A percentile compares a stretch with the other conserved stretches of the same genome.
These are phyloP conservation scores for Furcasterigmium sp. DNA, from an alignment of 2,329 filamentous ascomycete genomes.

Conservation along the genomic window DNA sequence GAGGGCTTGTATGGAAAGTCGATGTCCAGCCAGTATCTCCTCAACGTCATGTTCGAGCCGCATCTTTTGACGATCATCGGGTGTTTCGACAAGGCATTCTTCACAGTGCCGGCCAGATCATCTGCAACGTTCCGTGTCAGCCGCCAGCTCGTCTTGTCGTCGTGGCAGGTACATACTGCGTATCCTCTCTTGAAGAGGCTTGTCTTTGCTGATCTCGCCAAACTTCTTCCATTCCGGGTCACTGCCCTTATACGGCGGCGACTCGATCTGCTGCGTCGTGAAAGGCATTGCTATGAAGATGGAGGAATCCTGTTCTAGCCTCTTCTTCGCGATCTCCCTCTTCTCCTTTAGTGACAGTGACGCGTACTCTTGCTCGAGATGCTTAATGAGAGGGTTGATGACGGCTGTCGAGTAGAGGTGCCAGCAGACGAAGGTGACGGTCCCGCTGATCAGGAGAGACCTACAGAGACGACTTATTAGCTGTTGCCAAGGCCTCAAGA, in stretches of 20 bases:
- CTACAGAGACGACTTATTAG: conserved; percentile 6
- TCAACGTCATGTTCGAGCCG: conserved; percentile 43
- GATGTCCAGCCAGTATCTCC: conserved; percentile 54
- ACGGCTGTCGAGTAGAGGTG: conserved; percentile 40
- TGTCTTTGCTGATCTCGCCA: conserved; percentile 51
- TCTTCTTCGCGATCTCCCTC: conserved; percentile 28
- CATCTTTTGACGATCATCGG: conserved; percentile 35
- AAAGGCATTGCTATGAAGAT: conserved; percentile 60
- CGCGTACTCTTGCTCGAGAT: conserved; percentile 35
- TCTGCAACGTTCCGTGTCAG: too few relatives aligned
- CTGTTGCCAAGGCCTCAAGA: background rate
- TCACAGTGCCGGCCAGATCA: conserved; percentile 38
- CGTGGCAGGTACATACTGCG: conserved; percentile 4
- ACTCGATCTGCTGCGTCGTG: conserved; percentile 42
- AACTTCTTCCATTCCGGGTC: conserved; percentile 63
- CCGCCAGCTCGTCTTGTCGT: too few relatives aligned
- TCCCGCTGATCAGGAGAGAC: conserved; percentile 20
- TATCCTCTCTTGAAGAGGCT: conserved; percentile 39
- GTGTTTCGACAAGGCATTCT: conserved; percentile 34
- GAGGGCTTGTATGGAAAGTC: conserved; percentile 55
- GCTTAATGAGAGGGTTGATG: conserved; percentile 37
- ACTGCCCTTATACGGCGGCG: conserved; percentile 44
- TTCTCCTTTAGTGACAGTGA: conserved; percentile 38
- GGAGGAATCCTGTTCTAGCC: conserved; percentile 37
- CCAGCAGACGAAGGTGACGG: conserved; percentile 31